phyloP scores from a whole-genome alignment of 208 protist genomes.

The Acanthamoeba healyi region DNA sequence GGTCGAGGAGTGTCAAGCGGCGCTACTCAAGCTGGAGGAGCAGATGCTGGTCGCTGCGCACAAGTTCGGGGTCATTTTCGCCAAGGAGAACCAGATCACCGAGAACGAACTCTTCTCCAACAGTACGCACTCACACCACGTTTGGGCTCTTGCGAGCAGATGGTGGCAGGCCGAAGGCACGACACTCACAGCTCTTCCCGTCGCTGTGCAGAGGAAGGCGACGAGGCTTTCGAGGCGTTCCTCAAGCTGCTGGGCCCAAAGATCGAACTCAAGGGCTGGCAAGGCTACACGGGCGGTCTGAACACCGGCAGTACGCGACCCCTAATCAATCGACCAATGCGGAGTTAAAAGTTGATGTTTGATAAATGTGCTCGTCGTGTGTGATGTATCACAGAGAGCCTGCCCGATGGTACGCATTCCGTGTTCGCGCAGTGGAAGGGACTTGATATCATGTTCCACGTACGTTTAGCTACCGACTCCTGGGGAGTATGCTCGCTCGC shows the following conservation, averaged over 20 bases:
- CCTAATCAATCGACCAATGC: too few relatives aligned
- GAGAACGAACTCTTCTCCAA: constrained; percentile 59
- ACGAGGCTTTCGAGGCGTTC: constrained; percentile 51
- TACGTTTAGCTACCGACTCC: not conserved
- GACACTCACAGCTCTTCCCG: not conserved
- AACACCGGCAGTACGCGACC: not conserved
- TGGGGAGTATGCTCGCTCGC: too few relatives aligned
- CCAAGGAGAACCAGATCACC: constrained; percentile 66
- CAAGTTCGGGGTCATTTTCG: constrained; percentile 66
- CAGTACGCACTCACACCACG: not conserved
- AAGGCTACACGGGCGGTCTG: constrained; percentile 57
- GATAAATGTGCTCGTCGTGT: not conserved
- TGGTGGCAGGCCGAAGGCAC: too few relatives aligned
- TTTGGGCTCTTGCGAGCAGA: too few relatives aligned
- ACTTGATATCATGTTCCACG: constrained; percentile 70
- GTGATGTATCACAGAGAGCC: not conserved
- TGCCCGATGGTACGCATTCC: constrained; percentile 23
- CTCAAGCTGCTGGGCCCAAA: not conserved
- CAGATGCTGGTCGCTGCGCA: constrained; percentile 68
- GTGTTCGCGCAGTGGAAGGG: constrained; percentile 66
- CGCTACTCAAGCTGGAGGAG: constrained; percentile 45
- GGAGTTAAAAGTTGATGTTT: too few relatives aligned
- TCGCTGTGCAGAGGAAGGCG: constrained; percentile 10
- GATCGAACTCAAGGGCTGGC: constrained; percentile 58
- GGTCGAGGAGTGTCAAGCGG: constrained; percentile 21